Base-by-base conservation (phyloP, 306 rosid species). In the Luffa acutangula region DNA sequence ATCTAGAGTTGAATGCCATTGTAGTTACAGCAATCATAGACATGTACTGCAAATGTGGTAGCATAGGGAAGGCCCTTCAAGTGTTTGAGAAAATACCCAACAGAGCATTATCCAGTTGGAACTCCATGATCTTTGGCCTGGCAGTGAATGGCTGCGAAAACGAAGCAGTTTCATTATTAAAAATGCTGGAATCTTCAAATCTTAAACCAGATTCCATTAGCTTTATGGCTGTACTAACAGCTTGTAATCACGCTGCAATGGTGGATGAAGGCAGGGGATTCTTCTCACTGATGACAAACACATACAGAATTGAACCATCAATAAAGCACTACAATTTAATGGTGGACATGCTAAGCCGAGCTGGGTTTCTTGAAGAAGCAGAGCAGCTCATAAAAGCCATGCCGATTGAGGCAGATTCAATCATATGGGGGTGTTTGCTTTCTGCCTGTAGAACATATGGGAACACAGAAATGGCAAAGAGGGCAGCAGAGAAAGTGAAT, bases 401-500 rank as follows among this genome's bases (percentile, higher is more conserved):
- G 93, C 81, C 92, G 70, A 53, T 87, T 67, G 25, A 92, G 74
- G 86, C 90, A 9, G 97, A 91, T 80, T 86, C 90, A 31, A 86
- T 92, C 67, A 88, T 95, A 67, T 92, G 97, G 97, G 98, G 97
- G 5, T 89, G 93, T 73, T 81, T 94, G 86, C 93, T 92, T 43
- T 90, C 98, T 14, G 89, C 86, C 75, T 89, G 96, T 81, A 86
- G 90, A 86, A 89, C 84, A 83, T 86, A 89, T 41, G 89, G 89
- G 80, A 87, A 88, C 83, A 83, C 84, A 77, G 84, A 89, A 76
- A 90, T 89, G 70, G 97, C 90, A 4, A 84, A 85, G 83, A 53
- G 90, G 45, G 97, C 91, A 15, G 93, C 93, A 5, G 87, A 86
- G 69, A 90, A 25, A 66, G 82, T 95, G 78, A 36, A 56, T 9